These are phyloP conservation scores for Zygnema circumcarinatum DNA, from an alignment of 139 green algal species.

Conservation along the genomic window DNA sequence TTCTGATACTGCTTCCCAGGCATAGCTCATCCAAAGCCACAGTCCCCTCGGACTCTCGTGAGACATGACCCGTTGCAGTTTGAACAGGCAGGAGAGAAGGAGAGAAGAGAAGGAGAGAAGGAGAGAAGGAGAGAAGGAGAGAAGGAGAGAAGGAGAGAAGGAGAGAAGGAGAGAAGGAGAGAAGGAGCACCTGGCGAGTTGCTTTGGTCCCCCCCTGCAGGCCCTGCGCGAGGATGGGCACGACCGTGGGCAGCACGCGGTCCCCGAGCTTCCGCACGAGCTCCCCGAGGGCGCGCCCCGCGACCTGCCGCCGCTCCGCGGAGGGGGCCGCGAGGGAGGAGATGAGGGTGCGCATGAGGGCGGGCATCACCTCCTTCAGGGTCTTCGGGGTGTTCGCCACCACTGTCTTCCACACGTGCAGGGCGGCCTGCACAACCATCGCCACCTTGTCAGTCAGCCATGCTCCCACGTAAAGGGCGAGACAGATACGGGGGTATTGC, in stretches of 20 bases:
- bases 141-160: background rate
- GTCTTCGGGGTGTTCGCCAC: constrained; percentile 96
- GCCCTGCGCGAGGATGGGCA: constrained; percentile 82
- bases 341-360: constrained; percentile 72
- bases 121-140: background rate
- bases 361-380: constrained; percentile 82
- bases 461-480: background rate
- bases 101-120: no score
- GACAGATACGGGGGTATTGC: background rate
- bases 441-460: no score
- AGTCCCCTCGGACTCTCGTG: no score
- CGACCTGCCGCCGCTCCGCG: constrained; percentile 63
- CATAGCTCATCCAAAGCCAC: no score
- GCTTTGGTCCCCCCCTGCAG: constrained; percentile 60
- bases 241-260: constrained; percentile 83
- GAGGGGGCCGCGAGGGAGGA: constrained; percentile 68
- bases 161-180: background rate
- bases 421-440: constrained; percentile 35
- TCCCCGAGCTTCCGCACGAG: constrained; percentile 97
- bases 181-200: constrained; percentile 31
- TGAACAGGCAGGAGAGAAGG: no score
- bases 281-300: constrained; percentile 88
- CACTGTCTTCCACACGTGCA: constrained; percentile 92
- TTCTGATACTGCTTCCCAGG: no score
- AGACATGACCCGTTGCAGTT: no score